Base-by-base conservation (phyloP, 306 rosid species). In the Acacia acuminata region DNA sequence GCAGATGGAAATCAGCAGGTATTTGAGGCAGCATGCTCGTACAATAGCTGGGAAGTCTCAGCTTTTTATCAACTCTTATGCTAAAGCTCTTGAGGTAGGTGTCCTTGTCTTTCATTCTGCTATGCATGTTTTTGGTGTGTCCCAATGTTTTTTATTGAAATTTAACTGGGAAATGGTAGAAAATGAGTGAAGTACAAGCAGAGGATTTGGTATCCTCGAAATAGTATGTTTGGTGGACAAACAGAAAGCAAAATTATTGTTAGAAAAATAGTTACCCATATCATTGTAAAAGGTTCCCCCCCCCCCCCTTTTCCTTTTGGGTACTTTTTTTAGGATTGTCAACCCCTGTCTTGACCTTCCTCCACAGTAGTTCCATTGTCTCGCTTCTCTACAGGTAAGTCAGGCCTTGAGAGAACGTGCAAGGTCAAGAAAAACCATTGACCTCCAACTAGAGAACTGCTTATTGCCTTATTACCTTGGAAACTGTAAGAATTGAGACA, bases 1-100 rank as follows among this genome's bases (percentile, higher is more conserved):
- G 73, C 89, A 96, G 99, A 96, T 96, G 98, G 99, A 96, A 89
- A 86, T 96, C 86, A 96, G 99, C 84, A 93, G 98, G 75, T 92
- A 89, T 77, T 82, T 96, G 85, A 87, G 99, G 89, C 97, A 92
- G 80, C 91, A 96, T 87, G 98, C 99, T 40, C 97, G 98, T 17
- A 86, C 93, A 79, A 94, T 96, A 81, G 93, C 94, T 19, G 99
- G 99, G 38, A 96, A 92, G 83, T 89, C 99, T 81, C 98, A 94
- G 75, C 93, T 92, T 84, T 96, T 96, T 80, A 96, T 96, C 19
- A 96, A 96, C 86, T 90, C 99, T 7, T 96, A 94, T 72, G 99
- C 99, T 15, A 96, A 96, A 86, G 99, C 99, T 76, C 94, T 96
- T 71, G 99, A 96, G 97, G 99, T 91, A 75, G 75, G 82, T 44